phyloP scores from a whole-genome alignment of 306 rosid species.

The Corylus avellana region DNA sequence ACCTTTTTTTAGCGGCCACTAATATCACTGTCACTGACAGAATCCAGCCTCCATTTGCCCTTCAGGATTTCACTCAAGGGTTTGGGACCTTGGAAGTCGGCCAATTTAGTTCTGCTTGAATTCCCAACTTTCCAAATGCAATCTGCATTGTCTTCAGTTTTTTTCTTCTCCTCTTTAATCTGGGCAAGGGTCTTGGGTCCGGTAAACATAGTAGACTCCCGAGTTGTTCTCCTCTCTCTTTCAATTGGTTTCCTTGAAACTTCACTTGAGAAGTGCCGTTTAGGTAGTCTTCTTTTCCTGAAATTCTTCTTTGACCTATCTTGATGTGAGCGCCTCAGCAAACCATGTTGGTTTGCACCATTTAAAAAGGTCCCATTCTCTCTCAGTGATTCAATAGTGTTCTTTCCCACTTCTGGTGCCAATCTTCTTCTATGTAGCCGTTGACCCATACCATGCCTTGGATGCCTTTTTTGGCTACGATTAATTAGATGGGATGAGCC shows the following conservation, averaged over 20 bases:
- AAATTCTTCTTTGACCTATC: slow-evolving; percentile 42
- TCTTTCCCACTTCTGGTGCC: slow-evolving; percentile 50
- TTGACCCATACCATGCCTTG: slow-evolving; percentile 32
- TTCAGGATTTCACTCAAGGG: slow-evolving; percentile 64
- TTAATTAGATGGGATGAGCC: slow-evolving; percentile 36
- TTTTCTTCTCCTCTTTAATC: slow-evolving; percentile 65
- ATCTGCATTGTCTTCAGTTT: slow-evolving; percentile 33
- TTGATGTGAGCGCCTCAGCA: slow-evolving; percentile 45
- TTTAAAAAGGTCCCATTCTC: slow-evolving; percentile 38
- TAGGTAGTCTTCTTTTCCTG: slow-evolving; percentile 36
- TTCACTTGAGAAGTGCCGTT: slow-evolving; percentile 37
- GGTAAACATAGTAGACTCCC: slow-evolving; percentile 40
- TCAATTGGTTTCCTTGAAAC: slow-evolving; percentile 41
- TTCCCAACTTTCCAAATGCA: not conserved
- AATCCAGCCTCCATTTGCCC: slow-evolving; percentile 45
- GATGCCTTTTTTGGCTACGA: slow-evolving; percentile 32
- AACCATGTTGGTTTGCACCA: slow-evolving; percentile 34
- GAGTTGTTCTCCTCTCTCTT: slow-evolving; percentile 37
- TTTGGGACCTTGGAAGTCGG: slow-evolving; percentile 65
- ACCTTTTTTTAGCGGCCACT: slow-evolving; percentile 32
- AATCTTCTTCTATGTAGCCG: slow-evolving; percentile 48
- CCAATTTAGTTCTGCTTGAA: slow-evolving; percentile 10
- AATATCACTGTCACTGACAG: slow-evolving; percentile 24
- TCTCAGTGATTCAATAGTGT: slow-evolving; percentile 27
- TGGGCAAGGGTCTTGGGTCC: slow-evolving; percentile 79